Base-by-base conservation (phyloP, 257 asterid species). In the Fraxinus americana region DNA sequence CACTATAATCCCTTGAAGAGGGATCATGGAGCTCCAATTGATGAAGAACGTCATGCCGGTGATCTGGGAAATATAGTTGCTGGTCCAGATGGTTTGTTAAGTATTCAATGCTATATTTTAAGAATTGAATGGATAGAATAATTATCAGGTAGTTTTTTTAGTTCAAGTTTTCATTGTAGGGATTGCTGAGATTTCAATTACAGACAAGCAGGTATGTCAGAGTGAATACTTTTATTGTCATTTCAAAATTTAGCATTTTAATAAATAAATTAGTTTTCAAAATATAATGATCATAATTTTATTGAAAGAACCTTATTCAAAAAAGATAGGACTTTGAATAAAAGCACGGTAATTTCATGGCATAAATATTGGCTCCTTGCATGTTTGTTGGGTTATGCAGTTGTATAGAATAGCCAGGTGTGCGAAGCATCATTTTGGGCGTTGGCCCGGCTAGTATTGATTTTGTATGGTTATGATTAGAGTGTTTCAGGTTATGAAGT, bases 41-140 rank as follows among this genome's bases (percentile, higher is more conserved):
- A 94, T 79, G 90, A 79, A 34, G 88, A 80, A 79, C 97, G 97
- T 71, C 98, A 94, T 23, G 94, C 91, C 0, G 98, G 97, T 72
- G 97, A 94, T 80, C 86, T 92, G 81, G 97, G 98, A 16, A 94
- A 94, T 88, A 87, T 94, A 79, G 73, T 88, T 66, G 96, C 93
- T n/a, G 93, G 85, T 41, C 67, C 89, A 29, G 92, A 94, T 83
- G 98, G 98, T 92, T 70, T 25, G 81, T 88, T 54, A 17, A 54
- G 9, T 48, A 39, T 25, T 39, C 16, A 57, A 7, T 5, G 30
- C 70, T 7, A 52, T 74, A 29, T 27, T 76, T 70, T 52, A n/a
- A 70, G 35, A 10, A 10, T 21, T 73, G 29, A 29, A 32, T 57
- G 72, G 1, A 29, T 75, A 48, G 29, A 72, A 72, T 72, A 45